A percentile compares a stretch with the other conserved stretches of the same genome.
These are phyloP conservation scores for Botryosphaeria dothidea DNA, from an alignment of 2,329 filamentous ascomycete species.

Conservation along the genomic window DNA sequence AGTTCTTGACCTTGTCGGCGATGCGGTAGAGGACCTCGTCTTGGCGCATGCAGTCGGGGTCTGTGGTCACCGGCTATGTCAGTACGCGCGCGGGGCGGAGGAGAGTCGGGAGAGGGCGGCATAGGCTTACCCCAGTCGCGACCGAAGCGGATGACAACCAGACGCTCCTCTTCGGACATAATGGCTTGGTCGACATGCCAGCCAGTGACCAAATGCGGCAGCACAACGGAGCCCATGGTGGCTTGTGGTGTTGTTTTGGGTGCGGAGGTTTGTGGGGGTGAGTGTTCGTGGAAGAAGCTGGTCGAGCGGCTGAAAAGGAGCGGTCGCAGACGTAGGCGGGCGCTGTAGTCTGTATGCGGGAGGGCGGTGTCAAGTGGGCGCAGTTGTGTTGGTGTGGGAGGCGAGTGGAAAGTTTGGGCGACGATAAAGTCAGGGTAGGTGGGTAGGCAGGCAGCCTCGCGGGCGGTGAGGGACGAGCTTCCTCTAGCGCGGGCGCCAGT, in stretches of 20 bases:
- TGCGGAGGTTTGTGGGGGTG: neutral
- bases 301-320: neutral
- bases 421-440: neutral
- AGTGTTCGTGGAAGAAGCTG: neutral
- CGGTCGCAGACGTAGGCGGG: neutral
- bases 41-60: conserved; percentile 78
- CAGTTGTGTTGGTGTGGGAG: neutral
- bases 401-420: neutral
- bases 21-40: conserved; percentile 96
- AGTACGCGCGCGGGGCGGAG: neutral
- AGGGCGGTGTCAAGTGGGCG: neutral
- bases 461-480: neutral
- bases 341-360: neutral
- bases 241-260: neutral
- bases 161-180: conserved; percentile 78
- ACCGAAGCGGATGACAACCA: conserved; percentile 92
- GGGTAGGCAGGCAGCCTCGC: neutral
- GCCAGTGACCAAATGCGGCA: conserved; percentile 83
- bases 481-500: neutral
- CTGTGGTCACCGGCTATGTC: conserved; percentile 32
- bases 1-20: conserved; percentile 90
- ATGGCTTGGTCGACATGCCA: conserved; percentile 99
- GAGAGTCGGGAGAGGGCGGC: conserved; percentile 37
- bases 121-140: conserved; percentile 54
- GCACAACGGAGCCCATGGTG: conserved; percentile 75